phyloP scores from a whole-genome alignment of 1,139 yeast species.

The Saccharomycopsis hybrid region DNA sequence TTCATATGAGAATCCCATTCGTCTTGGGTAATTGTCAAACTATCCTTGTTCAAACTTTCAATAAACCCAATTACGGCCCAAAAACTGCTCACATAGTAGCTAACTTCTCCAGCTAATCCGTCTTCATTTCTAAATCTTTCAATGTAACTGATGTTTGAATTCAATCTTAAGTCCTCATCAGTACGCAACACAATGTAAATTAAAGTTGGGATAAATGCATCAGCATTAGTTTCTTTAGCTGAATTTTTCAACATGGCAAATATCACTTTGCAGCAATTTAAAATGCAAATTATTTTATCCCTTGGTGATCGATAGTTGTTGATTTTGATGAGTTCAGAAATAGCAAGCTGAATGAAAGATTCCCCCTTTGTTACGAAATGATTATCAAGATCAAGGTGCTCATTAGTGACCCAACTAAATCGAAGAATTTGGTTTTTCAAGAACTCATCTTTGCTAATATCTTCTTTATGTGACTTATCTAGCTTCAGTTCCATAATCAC shows the following conservation, averaged over 20 bases:
- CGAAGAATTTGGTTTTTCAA: constrained; percentile 54
- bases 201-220: constrained; percentile 80
- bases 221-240: constrained; percentile 69
- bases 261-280: constrained; percentile 88
- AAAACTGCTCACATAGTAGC: constrained; percentile 79
- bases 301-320: constrained; percentile 87
- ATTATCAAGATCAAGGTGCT: constrained; percentile 73
- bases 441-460: constrained; percentile 52
- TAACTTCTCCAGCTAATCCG: constrained; percentile 79
- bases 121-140: constrained; percentile 74
- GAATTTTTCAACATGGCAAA: constrained; percentile 76
- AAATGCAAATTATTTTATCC: constrained; percentile 84
- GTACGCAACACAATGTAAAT: constrained; percentile 75
- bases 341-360: constrained; percentile 65
- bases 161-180: constrained; percentile 48
- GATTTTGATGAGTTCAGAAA: constrained; percentile 65
- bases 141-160: constrained; percentile 77
- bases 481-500: constrained; percentile 42
- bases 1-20: constrained; percentile 47
- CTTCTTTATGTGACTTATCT: constrained; percentile 51
- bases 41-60: constrained; percentile 48
- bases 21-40: constrained; percentile 55
- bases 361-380: constrained; percentile 39
- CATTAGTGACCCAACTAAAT: constrained; percentile 68
- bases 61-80: constrained; percentile 82